Conservation (phyloP, 768 basidiomycete species). For the Mycena latifolia region DNA sequence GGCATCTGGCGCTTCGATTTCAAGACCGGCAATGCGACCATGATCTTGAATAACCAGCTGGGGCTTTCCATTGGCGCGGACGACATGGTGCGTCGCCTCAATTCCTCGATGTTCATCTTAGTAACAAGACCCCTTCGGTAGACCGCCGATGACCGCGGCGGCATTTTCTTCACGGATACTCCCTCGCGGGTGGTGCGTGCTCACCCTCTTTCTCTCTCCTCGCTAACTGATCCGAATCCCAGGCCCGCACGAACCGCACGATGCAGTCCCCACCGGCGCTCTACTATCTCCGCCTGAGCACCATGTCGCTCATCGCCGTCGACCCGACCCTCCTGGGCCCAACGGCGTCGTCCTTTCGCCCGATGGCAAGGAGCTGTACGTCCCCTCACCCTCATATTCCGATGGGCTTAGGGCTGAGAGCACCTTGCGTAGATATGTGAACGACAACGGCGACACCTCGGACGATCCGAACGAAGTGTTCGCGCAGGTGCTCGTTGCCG, state of each 20-base stretch:
- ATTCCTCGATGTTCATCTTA: too few species aligned
- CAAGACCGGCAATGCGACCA: constrained; percentile 18
- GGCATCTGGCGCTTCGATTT: constrained; percentile 18
- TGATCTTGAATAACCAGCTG: constrained; percentile 20
- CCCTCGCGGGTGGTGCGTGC: constrained; percentile 11
- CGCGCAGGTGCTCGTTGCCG: constrained; percentile 14
- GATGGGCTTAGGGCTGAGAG: neutral
- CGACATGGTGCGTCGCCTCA: constrained; percentile 6
- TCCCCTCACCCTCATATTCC: neutral
- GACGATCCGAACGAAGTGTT: constrained; percentile 1
- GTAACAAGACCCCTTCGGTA: too few species aligned
- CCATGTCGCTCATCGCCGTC: constrained; percentile 24
- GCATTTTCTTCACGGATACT: constrained; percentile 22
- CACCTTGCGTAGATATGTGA: constrained; percentile 10
- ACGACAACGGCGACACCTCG: constrained; percentile 20
- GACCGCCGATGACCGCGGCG: constrained; percentile 24
- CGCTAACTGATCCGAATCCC: neutral
- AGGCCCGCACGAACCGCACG: constrained; percentile 12
- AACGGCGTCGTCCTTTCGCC: constrained; percentile 25
- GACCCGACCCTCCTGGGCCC: constrained; percentile 19
- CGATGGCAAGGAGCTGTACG: constrained; percentile 21
- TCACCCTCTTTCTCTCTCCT: neutral
- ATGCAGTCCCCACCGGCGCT: constrained; percentile 19
- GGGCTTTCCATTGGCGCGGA: constrained; percentile 18
- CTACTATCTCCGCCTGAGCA: constrained; percentile 24